Evolutionary conservation across 225 moss, liverwort and hornwort genomes (phyloP).

Genomic region (Pleurozium schreberi): DNA sequence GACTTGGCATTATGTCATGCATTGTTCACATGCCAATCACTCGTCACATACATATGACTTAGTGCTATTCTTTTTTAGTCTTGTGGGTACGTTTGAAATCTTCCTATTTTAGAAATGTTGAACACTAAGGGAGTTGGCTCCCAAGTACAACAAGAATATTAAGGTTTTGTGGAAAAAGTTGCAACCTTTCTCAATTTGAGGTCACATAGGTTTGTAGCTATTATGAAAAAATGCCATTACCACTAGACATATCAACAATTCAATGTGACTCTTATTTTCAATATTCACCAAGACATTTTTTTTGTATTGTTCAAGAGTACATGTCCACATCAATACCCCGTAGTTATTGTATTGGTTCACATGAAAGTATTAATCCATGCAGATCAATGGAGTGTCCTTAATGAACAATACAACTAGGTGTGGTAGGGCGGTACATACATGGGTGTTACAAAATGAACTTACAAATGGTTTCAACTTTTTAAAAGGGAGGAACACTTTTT

Average conservation of each 20-base stretch:
- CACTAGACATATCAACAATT: fast-evolving
- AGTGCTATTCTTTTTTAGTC: neutral
- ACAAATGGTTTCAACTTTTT: neutral
- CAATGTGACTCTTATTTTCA: neutral
- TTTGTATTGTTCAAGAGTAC: neutral
- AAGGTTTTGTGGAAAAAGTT: neutral
- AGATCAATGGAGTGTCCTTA: neutral
- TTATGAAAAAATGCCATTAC: neutral
- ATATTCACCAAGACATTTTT: neutral
- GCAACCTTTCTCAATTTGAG: neutral
- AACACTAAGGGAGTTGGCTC: neutral
- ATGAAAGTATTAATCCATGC: neutral
- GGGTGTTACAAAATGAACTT: neutral
- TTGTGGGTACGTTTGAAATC: neutral
- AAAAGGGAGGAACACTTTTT: neutral
- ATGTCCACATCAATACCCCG: too few species aligned
- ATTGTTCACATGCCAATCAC: too few species aligned
- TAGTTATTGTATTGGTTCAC: neutral
- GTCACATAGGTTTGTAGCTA: neutral
- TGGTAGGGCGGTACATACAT: too few species aligned
- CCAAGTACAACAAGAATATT: neutral
- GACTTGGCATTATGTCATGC: neutral
- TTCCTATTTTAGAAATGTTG: neutral
- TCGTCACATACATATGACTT: neutral
- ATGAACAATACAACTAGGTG: neutral